Evolutionary conservation across 129 eudicot genomes (phyloP).

Genomic region (Oenanthe sinensis): DNA sequence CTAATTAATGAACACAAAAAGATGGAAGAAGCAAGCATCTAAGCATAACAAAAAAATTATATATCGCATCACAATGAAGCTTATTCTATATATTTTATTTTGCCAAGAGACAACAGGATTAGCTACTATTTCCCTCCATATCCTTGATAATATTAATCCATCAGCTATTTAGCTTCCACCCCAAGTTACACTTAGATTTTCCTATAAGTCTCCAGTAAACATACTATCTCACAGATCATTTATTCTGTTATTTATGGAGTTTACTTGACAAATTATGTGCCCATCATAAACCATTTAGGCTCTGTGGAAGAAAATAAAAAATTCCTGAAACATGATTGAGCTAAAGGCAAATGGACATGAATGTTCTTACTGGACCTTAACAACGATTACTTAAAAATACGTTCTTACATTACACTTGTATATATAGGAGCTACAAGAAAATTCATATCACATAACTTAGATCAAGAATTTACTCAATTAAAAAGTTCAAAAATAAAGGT

Average conservation of each 20-base stretch:
- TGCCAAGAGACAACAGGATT: background rate
- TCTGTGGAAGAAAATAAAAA: background rate
- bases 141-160: background rate
- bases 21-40: no score
- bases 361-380: background rate
- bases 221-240: no score
- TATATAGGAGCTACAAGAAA: no score
- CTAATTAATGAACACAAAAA: no score
- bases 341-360: background rate
- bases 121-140: background rate
- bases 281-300: background rate
- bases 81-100: background rate
- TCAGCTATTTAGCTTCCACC: background rate
- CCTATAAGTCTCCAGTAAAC: background rate
- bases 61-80: background rate
- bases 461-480: background rate
- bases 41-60: background rate
- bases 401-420: no score
- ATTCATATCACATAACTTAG: background rate
- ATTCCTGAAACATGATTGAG: background rate
- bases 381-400: background rate
- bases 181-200: background rate
- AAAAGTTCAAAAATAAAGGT: background rate
- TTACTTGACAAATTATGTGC: background rate
- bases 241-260: background rate